phyloP scores from a whole-genome alignment of 2,329 filamentous ascomycete species.

The Colletotrichum sp. region DNA sequence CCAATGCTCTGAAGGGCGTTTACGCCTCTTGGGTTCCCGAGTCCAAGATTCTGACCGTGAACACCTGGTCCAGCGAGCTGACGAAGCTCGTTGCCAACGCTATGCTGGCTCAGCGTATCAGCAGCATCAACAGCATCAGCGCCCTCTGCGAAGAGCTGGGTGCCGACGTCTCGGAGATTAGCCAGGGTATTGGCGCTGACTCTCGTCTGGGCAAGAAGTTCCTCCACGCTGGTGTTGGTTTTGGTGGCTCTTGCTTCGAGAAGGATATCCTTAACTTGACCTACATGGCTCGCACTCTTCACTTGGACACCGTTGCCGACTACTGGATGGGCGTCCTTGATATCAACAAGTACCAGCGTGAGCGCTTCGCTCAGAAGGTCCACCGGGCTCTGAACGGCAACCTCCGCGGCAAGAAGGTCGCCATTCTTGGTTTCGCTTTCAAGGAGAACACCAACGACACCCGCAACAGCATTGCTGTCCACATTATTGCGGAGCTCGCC shows the following conservation, averaged over 20 bases:
- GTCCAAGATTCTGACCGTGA: conserved; percentile 72
- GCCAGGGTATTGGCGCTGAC: conserved; percentile 71
- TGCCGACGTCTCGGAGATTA: conserved; percentile 77
- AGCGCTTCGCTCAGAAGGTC: conserved; percentile 71
- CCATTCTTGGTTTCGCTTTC: conserved; percentile 78
- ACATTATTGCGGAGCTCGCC: conserved; percentile 69
- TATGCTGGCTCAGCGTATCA: conserved; percentile 81
- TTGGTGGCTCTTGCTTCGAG: conserved; percentile 82
- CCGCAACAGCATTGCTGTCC: conserved; percentile 72
- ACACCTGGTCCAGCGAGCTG: conserved; percentile 80
- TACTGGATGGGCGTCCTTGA: conserved; percentile 78
- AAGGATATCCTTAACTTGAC: conserved; percentile 79
- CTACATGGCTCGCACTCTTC: conserved; percentile 74
- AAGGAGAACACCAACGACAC: conserved; percentile 83
- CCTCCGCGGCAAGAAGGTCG: conserved; percentile 72
- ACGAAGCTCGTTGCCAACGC: conserved; percentile 82
- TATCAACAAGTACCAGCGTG: conserved; percentile 79
- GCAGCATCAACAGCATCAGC: conserved; percentile 82
- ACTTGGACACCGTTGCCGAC: conserved; percentile 72
- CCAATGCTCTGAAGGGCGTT: conserved; percentile 66
- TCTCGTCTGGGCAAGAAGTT: conserved; percentile 75
- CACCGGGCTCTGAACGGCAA: conserved; percentile 73
- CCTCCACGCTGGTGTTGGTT: conserved; percentile 77
- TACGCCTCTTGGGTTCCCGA: conserved; percentile 76
- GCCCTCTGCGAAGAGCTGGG: conserved; percentile 80